phyloP scores from a whole-genome alignment of 2,329 filamentous ascomycete genomes.

The Pyrenophora seminiperda region DNA sequence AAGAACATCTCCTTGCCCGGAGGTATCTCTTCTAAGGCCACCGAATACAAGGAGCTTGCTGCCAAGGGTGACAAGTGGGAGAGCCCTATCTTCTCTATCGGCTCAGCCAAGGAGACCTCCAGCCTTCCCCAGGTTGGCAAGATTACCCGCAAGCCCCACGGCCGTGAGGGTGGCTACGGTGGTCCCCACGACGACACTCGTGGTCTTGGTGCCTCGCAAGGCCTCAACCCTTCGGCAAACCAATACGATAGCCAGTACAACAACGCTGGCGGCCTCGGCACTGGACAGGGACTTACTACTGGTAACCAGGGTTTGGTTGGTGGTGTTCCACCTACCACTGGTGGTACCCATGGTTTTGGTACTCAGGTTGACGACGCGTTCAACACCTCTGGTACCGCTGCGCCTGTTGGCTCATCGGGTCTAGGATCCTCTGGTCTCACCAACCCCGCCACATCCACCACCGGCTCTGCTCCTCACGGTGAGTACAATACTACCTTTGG shows the following conservation, averaged over 20 bases:
- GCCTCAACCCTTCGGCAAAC: constrained; percentile 19
- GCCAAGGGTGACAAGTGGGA: constrained; percentile 91
- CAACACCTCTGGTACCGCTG: constrained; percentile 24
- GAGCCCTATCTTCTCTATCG: constrained; percentile 90
- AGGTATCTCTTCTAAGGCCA: constrained; percentile 90
- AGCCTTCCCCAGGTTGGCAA: constrained; percentile 66
- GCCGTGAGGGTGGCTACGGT: constrained; percentile 46
- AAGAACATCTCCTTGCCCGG: constrained; percentile 82
- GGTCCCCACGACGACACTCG: constrained; percentile 24
- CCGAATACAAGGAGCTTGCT: constrained; percentile 87
- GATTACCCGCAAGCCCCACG: constrained; percentile 65
- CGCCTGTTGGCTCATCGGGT: constrained; percentile 10
- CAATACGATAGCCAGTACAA: constrained; percentile 25
- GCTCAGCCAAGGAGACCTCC: constrained; percentile 72
- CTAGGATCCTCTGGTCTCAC: constrained; percentile 15
- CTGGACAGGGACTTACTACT: constrained; percentile 9
- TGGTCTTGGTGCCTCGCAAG: constrained; percentile 23
- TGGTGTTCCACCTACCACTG: constrained; percentile 3
- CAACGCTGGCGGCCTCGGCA: constrained; percentile 16
- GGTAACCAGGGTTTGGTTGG: constrained; percentile 19
- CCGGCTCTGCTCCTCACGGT: constrained; percentile 13
- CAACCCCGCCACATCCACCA: constrained; percentile 11
- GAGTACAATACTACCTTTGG: constrained; percentile 49
- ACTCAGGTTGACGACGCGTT: constrained; percentile 55
- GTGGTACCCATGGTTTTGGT: constrained; percentile 42